Base-by-base conservation (phyloP, 164 flowering plant species). In the Aristolochia californica region DNA sequence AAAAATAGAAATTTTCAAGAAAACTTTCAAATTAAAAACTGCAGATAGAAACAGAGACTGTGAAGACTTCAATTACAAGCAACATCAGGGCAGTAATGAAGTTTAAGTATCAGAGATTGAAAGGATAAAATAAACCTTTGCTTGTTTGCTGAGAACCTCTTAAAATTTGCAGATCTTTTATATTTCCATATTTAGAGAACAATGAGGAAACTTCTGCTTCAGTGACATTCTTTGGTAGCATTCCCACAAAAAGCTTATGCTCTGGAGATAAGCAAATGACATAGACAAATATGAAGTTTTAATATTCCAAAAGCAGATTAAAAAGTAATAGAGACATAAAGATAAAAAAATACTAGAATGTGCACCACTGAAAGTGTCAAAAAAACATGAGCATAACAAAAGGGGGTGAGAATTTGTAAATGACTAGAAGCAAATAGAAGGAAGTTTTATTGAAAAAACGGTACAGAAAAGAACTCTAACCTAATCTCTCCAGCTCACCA, bases 401-500 rank as follows among this genome's bases (percentile, higher is more conserved):
- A 18, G 5, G 20, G 34, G 5, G 22, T 52, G 52, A 5, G 21
- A 49, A 14, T 24, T 18, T 18, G 27, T 2, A 47, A n/a, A 47
- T 8, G 5, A 24, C 25, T 7, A 53, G 26, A 25, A 14, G 26
- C 15, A 27, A 14, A 27, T 15, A 14, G 21, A 26, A 17, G 13
- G 56, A 28, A n/a, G n/a, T n/a, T n/a, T n/a, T n/a, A n/a, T 53
- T 5, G 14, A 17, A 26, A 24, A 18, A 2, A 4, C 14, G 43
- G 56, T 23, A 28, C 40, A 5, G 10, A 27, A 26, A 53, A 20
- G 12, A 40, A 34, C 15, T 34, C 62, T 62, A 57, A 93, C 99
- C 99, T 82, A 94, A 78, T 65, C 97, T 84, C 81, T 94, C 99
- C 83, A 94, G 69, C 79, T 94, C 97, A 63, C 99, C 99, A 75